Evolutionary conservation across 768 basidiomycete species (phyloP).

Genomic region (Thelephora ganbajun): DNA sequence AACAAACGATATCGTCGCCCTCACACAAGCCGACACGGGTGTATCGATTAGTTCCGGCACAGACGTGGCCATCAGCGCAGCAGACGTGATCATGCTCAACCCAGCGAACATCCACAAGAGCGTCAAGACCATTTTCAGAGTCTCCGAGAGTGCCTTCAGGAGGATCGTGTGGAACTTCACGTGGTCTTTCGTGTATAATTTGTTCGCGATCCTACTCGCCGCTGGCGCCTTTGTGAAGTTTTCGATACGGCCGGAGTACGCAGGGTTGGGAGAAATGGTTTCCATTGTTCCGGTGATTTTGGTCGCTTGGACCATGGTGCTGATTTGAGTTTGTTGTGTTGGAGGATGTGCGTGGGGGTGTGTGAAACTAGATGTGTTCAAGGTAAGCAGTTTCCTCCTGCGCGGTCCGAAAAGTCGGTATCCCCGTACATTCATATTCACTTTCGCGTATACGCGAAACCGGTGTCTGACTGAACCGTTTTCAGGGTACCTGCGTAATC

Average conservation of each 20-base stretch:
- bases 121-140: slow-evolving; percentile 24
- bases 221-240: slow-evolving; percentile 31
- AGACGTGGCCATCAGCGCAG: slow-evolving; percentile 27
- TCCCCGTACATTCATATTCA: no score
- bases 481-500: no score
- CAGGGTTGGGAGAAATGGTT: slow-evolving; percentile 29
- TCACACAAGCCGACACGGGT: slow-evolving; percentile 36
- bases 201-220: slow-evolving; percentile 33
- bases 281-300: slow-evolving; percentile 27
- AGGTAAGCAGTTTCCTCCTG: no score
- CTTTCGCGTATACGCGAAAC: no score
- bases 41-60: slow-evolving; percentile 22
- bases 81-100: slow-evolving; percentile 31
- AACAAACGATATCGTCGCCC: slow-evolving; percentile 35
- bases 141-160: slow-evolving; percentile 19
- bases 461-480: no score
- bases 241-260: slow-evolving; percentile 26
- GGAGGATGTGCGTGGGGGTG: no score
- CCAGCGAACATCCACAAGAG: slow-evolving; percentile 15
- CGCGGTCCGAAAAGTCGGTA: no score
- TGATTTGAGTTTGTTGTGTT: no score
- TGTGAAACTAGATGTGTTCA: no score
- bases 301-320: slow-evolving; percentile 11
- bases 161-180: slow-evolving; percentile 22
- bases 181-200: slow-evolving; percentile 29